A percentile compares a stretch with the other conserved stretches of the same genome.
Conservation (phyloP, 306 rosid genomes). For the Geum urbanum region DNA sequence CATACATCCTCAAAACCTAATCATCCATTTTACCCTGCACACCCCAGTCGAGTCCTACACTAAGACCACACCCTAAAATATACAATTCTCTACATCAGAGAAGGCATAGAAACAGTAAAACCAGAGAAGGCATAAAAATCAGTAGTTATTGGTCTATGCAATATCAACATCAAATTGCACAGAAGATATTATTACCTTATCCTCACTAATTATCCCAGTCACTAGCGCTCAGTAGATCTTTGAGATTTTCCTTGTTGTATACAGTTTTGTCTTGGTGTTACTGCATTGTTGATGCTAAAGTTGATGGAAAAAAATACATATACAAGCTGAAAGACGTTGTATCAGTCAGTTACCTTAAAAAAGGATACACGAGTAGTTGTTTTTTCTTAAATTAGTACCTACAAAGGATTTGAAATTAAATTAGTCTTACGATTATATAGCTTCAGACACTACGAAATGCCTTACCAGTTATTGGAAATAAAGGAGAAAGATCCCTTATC, state of each 20-base stretch:
- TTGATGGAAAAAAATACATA: constrained; percentile 8
- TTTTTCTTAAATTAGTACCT: neutral
- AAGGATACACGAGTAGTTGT: too few species aligned
- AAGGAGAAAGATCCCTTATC: neutral
- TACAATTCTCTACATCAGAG: neutral
- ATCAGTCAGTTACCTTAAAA: neutral
- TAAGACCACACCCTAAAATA: neutral
- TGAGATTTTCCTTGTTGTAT: constrained; percentile 53
- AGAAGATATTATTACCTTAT: constrained; percentile 46
- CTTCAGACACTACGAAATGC: neutral
- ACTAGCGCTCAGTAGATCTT: constrained; percentile 79
- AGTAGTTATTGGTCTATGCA: neutral
- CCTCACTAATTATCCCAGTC: constrained; percentile 61
- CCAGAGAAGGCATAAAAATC: neutral
- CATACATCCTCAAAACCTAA: neutral
- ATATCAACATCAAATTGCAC: neutral
- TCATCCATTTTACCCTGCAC: neutral
- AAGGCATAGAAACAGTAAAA: neutral
- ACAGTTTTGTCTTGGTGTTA: constrained; percentile 39
- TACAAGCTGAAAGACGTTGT: neutral
- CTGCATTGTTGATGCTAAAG: constrained; percentile 30
- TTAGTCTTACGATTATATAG: neutral
- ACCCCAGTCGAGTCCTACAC: neutral
- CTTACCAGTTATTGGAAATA: neutral
- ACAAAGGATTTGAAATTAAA: neutral